Base-by-base conservation (phyloP, 306 rosid species). In the Styphnolobium japonicum region DNA sequence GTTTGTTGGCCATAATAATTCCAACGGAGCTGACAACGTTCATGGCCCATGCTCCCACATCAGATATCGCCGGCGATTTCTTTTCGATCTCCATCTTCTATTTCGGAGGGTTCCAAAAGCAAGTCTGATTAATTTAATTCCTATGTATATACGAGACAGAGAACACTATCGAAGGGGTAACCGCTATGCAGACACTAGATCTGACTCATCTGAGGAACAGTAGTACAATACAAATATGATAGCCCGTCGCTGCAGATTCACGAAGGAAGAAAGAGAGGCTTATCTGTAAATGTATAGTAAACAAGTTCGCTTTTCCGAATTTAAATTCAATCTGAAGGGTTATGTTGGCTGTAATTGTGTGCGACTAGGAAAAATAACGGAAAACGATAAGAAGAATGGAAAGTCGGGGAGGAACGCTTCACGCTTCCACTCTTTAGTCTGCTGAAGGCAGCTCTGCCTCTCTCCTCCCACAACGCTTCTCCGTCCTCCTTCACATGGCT, bases 21-120 rank as follows among this genome's bases (percentile, higher is more conserved):
- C 97, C 96, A 34, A 94, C 98, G 57, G 97, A 94, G 81, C 97
- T 94, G 49, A 94, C 75, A 29, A 94, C 86, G 80, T 94, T 94
- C 96, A 92, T 90, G 46, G 86, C 96, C 98, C 98, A 94, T 3
- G 97, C 97, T 79, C 97, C 97, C 5, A 94, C 80, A 73, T 92
- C 91, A 4, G 95, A 91, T 11, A 93, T 91, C 3, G 87, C 52
- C 16, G 89, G 49, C 4, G 91, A n/a, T 68, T 88, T 91, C 95
- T 93, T 91, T 64, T 90, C 97, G 80, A 25, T 80, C 67, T 90
- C 97, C 95, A 93, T 93, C 70, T 46, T 57, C 69, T 15, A 46
- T 45, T 37, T 46, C 37, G 15, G 66, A 55, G 39, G 53, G 29
- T 51, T 62, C 48, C 67, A 65, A 46, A 71, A 45, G 76, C 31